phyloP scores from a whole-genome alignment of 257 asterid species.

The Nicotiana knightiana region DNA sequence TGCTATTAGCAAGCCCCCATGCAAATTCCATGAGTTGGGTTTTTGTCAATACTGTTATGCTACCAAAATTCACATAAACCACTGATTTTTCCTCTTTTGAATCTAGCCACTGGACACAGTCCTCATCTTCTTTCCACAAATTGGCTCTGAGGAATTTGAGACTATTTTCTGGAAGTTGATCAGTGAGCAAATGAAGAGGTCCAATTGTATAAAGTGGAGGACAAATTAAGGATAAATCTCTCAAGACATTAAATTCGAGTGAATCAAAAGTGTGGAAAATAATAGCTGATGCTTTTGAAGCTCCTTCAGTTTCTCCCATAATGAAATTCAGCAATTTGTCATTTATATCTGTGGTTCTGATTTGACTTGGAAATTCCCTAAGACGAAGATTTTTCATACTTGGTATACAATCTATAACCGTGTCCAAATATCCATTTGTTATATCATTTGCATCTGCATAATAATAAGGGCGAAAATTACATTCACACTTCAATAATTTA shows the following conservation, averaged over 20 bases:
- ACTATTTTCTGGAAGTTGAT: slow-evolving; percentile 13
- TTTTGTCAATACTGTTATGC: slow-evolving; percentile 27
- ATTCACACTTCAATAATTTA: background rate
- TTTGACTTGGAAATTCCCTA: slow-evolving; percentile 17
- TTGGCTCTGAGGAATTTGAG: slow-evolving; percentile 14
- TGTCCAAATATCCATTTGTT: slow-evolving; percentile 23
- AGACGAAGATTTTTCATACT: slow-evolving; percentile 26
- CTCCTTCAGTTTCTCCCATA: slow-evolving; percentile 17
- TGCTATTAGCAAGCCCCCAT: slow-evolving; percentile 34
- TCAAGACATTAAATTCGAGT: slow-evolving; percentile 21
- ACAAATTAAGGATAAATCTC: slow-evolving; percentile 22
- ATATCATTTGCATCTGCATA: slow-evolving; percentile 28
- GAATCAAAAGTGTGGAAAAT: slow-evolving; percentile 33
- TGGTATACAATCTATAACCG: slow-evolving; percentile 29
- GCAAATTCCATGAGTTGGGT: slow-evolving; percentile 29
- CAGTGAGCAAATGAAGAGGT: slow-evolving; percentile 24
- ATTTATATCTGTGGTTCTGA: slow-evolving; percentile 23
- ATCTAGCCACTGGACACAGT: slow-evolving; percentile 36
- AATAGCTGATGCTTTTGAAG: slow-evolving; percentile 31
- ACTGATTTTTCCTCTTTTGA: slow-evolving; percentile 24
- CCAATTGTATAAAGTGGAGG: slow-evolving; percentile 42
- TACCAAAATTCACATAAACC: slow-evolving; percentile 39
- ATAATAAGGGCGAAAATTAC: background rate
- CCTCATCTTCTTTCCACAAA: slow-evolving; percentile 34
- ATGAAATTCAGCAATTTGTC: slow-evolving; percentile 22